A percentile compares a stretch with the other conserved stretches of the same genome.
Conservation (phyloP, 2,329 filamentous ascomycete genomes). For the Botrytis elliptica region DNA sequence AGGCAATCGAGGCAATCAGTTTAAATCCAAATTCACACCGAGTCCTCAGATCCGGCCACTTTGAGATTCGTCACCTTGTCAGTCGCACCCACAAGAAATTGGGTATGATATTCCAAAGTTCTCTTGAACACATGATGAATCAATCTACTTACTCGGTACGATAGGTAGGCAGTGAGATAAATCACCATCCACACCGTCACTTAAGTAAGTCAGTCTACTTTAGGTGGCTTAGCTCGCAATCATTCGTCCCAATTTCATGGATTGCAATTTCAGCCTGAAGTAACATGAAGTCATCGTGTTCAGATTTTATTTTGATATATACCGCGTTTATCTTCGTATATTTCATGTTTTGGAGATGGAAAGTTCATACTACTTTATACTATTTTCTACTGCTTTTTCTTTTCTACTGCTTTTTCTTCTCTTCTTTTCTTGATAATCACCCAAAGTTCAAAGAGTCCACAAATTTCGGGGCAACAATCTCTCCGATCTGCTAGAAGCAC, state of each 20-base stretch:
- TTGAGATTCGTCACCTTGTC: neutral
- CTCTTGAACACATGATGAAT: conserved; percentile 6
- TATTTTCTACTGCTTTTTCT: neutral
- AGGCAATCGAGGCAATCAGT: neutral
- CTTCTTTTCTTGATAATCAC: neutral
- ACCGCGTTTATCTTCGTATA: neutral
- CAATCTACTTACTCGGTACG: neutral
- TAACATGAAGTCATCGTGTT: neutral
- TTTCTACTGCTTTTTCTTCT: neutral
- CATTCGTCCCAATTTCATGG: neutral
- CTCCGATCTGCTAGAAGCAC: neutral
- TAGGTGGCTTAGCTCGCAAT: neutral
- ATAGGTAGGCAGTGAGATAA: too few species aligned
- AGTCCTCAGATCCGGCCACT: neutral
- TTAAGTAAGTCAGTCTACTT: neutral
- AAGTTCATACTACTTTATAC: neutral
- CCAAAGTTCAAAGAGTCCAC: neutral
- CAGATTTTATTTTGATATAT: neutral
- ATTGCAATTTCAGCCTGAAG: neutral
- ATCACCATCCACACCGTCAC: neutral
- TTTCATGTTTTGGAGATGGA: neutral
- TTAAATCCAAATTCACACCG: neutral
- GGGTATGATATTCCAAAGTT: neutral
- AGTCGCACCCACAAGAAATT: neutral
- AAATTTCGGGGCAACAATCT: neutral